Evolutionary conservation across 208 protist species (phyloP).

Genomic region (Balamuthia mandrillaris): DNA sequence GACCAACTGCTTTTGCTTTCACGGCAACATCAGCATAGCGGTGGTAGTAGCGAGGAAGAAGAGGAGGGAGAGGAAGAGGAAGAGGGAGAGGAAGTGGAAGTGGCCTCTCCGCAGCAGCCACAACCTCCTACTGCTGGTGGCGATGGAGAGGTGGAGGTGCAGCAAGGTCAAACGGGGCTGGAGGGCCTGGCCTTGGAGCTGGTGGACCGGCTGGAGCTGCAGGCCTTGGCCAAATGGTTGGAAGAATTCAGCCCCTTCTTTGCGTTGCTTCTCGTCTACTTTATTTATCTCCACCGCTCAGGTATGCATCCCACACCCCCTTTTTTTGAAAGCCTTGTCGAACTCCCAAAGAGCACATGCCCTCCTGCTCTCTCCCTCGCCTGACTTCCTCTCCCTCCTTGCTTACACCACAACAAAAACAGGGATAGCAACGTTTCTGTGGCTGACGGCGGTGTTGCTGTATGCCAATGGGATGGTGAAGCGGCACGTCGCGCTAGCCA

Average conservation of each 20-base stretch:
- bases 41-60: no score
- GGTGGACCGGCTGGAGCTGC: slow-evolving; percentile 39
- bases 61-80: not conserved
- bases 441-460: not conserved
- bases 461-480: not conserved
- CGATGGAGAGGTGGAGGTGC: not conserved
- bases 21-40: no score
- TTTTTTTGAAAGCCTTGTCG: not conserved
- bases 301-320: not conserved
- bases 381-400: no score
- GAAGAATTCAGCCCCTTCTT: slow-evolving; percentile 48
- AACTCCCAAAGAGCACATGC: not conserved
- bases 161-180: not conserved
- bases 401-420: not conserved
- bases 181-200: not conserved
- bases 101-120: not conserved
- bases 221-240: slow-evolving; percentile 26
- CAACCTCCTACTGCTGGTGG: not conserved
- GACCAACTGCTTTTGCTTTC: no score
- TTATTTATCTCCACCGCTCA: slow-evolving; percentile 47
- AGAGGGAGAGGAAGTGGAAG: not conserved
- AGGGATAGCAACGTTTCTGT: slow-evolving; percentile 14
- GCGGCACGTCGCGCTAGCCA: not conserved
- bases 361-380: no score
- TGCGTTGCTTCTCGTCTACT: slow-evolving; percentile 12